These are phyloP conservation scores for Wickerhamiella galacta DNA, from an alignment of 805 yeast genomes.

Conservation along the genomic window DNA sequence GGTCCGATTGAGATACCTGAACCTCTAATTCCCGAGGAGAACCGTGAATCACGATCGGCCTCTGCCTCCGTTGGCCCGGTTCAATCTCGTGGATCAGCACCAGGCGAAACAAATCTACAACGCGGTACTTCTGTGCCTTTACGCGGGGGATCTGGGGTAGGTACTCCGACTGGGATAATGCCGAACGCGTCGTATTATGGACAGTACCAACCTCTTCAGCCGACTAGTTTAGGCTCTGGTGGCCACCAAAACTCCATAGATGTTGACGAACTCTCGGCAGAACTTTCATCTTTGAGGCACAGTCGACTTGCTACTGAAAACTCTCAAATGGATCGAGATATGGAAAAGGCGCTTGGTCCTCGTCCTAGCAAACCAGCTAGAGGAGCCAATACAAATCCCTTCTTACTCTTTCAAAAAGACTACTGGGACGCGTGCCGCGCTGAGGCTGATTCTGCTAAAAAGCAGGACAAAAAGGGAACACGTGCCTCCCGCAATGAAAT, in stretches of 20 bases:
- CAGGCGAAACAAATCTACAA: too few species aligned
- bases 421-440: conserved; percentile 26
- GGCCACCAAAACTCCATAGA: conserved; percentile 1
- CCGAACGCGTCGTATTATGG: neutral
- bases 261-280: conserved; percentile 13
- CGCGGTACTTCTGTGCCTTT: too few species aligned
- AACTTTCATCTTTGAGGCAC: conserved; percentile 16
- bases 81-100: too few species aligned
- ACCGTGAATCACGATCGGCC: too few species aligned
- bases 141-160: too few species aligned
- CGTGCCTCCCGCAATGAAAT: conserved; percentile 27
- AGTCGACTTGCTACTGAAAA: conserved; percentile 18
- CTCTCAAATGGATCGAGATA: conserved; percentile 21
- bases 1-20: conserved; percentile 27
- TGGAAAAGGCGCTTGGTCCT: conserved; percentile 23
- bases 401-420: conserved; percentile 25
- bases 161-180: neutral
- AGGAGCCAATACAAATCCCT: conserved; percentile 25
- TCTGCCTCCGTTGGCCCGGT: too few species aligned
- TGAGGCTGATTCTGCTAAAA: conserved; percentile 22
- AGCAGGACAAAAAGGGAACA: conserved; percentile 14
- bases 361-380: conserved; percentile 25
- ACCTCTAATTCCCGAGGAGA: conserved; percentile 16
- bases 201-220: neutral
- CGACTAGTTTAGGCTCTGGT: conserved; percentile 1